Conservation (phyloP, 208 protist species). For the Naegleria lovaniensis region DNA sequence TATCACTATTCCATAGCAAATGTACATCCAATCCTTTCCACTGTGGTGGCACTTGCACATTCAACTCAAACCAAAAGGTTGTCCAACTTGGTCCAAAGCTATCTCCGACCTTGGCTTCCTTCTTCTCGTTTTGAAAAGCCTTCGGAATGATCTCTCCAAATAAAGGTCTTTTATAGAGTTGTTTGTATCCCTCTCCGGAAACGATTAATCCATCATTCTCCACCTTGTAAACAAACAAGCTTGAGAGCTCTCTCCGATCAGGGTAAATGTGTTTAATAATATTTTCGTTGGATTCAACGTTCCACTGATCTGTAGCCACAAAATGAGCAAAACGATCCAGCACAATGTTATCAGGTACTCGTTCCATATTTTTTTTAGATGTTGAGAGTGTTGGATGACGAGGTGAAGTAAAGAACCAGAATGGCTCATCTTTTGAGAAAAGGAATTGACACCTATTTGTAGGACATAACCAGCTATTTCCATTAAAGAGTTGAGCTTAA, state of each 20-base stretch:
- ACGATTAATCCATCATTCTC: neutral
- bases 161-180: neutral
- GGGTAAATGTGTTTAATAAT: neutral
- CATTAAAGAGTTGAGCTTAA: too few species aligned
- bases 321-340: neutral
- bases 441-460: too few species aligned
- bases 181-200: neutral
- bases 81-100: constrained; percentile 36
- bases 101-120: neutral
- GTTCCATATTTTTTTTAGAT: neutral
- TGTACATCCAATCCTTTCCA: constrained; percentile 42
- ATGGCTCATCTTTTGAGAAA: too few species aligned
- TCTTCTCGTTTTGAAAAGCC: neutral
- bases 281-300: neutral
- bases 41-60: constrained; percentile 32
- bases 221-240: neutral
- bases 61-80: constrained; percentile 43
- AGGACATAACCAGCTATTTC: too few species aligned
- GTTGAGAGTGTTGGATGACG: too few species aligned
- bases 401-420: too few species aligned
- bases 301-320: neutral
- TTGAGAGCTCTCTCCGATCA: neutral
- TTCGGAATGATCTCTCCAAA: neutral
- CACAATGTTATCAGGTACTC: neutral
- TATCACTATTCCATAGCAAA: constrained; percentile 46